These are phyloP conservation scores for Hypoxylon lenormandii DNA, from an alignment of 495 filamentous ascomycete species.

Conservation along the genomic window DNA sequence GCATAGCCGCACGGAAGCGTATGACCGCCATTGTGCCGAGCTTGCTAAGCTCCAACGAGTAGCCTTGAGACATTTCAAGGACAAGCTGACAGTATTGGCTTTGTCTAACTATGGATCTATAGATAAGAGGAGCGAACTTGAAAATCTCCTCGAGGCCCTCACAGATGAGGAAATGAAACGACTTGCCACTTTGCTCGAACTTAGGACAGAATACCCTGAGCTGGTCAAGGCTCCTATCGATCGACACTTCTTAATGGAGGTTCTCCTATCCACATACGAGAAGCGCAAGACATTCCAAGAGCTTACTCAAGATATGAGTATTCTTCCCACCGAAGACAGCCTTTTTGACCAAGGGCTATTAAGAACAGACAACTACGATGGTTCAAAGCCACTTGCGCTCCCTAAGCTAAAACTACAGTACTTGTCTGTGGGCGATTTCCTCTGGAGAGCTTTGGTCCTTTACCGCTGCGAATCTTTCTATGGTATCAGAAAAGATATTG, in stretches of 20 bases:
- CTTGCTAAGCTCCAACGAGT: slow-evolving; percentile 84
- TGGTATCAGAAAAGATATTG: slow-evolving; percentile 90
- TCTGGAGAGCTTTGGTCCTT: slow-evolving; percentile 90
- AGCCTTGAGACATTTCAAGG: slow-evolving; percentile 84
- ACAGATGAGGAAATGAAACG: slow-evolving; percentile 77
- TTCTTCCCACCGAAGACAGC: slow-evolving; percentile 83
- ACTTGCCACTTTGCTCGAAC: slow-evolving; percentile 76
- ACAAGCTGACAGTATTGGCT: slow-evolving; percentile 88
- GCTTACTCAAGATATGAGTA: slow-evolving; percentile 71
- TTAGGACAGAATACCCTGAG: slow-evolving; percentile 83
- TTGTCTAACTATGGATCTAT: slow-evolving; percentile 92
- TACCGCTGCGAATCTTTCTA: slow-evolving; percentile 94
- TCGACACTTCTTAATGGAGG: slow-evolving; percentile 77
- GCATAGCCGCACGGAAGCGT: slow-evolving; percentile 75
- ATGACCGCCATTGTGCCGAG: slow-evolving; percentile 79
- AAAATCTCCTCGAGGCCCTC: slow-evolving; percentile 78
- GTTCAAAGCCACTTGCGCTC: slow-evolving; percentile 86
- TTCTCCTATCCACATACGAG: slow-evolving; percentile 81
- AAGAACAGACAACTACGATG: slow-evolving; percentile 88
- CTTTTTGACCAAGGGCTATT: slow-evolving; percentile 89
- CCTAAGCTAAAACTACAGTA: slow-evolving; percentile 97
- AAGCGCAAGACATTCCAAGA: slow-evolving; percentile 87
- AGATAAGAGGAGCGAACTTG: slow-evolving; percentile 79
- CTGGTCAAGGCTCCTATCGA: slow-evolving; percentile 70
- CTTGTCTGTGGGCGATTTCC: slow-evolving; percentile 91